phyloP scores from a whole-genome alignment of 2,329 filamentous ascomycete species.

The Ophiocordyceps robertsii region DNA sequence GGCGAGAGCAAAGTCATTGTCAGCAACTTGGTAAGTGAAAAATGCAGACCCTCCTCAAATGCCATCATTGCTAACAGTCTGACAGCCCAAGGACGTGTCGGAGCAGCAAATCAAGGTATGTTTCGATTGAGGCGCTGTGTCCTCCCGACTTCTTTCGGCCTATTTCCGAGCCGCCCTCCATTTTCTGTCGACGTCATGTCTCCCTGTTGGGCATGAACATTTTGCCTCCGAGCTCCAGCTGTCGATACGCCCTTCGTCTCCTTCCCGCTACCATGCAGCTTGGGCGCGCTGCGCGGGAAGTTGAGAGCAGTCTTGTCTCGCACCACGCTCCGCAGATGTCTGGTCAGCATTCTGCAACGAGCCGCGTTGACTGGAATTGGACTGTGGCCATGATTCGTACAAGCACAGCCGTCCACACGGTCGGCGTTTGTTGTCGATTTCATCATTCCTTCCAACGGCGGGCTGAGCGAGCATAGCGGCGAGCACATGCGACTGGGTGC shows the following conservation, averaged over 20 bases:
- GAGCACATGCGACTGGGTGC: slow-evolving; percentile 21
- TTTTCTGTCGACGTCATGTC: slow-evolving; percentile 15
- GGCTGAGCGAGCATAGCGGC: slow-evolving; percentile 37
- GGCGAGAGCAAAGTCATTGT: slow-evolving; percentile 95
- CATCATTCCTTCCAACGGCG: slow-evolving; percentile 3
- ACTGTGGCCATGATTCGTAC: slow-evolving; percentile 8
- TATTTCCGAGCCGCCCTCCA: slow-evolving; percentile 23
- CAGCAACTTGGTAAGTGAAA: slow-evolving; percentile 77
- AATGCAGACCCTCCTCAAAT: background rate
- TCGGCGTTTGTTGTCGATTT: slow-evolving; percentile 1
- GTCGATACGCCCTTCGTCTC: slow-evolving; percentile 12
- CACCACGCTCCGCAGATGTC: slow-evolving; percentile 28
- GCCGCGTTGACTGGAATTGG: slow-evolving; percentile 12
- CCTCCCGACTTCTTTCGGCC: slow-evolving; percentile 61
- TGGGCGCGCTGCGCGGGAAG: slow-evolving; percentile 28
- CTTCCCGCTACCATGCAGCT: slow-evolving; percentile 13
- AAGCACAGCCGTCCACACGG: slow-evolving; percentile 1
- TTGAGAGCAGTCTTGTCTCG: slow-evolving; percentile 45
- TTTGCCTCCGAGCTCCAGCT: background rate
- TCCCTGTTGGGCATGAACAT: slow-evolving; percentile 3
- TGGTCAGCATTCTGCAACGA: slow-evolving; percentile 33
- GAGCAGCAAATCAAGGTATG: slow-evolving; percentile 99
- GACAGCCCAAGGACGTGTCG: slow-evolving; percentile 86
- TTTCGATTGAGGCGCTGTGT: slow-evolving; percentile 68
- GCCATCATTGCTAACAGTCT: background rate